Evolutionary conservation across 1,139 yeast species (phyloP), one percentile per base, ranked within the genome.

Genomic region (Kurtzmaniella natalensis): DNA sequence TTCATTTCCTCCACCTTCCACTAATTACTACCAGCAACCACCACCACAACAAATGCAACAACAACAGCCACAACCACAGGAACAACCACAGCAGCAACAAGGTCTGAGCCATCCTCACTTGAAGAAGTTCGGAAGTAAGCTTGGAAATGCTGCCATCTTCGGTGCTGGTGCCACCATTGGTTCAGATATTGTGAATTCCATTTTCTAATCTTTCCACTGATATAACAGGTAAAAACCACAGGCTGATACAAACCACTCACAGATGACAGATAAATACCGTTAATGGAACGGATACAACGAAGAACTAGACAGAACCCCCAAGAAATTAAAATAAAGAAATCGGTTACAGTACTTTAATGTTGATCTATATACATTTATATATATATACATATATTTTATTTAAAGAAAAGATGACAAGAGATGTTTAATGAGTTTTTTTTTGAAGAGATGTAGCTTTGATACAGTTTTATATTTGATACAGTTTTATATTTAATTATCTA

Each of bases 161-260:
- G 97, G 97, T 59, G 97, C 96, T 15, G 98, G 98, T 68, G 96
- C 97, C 27, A 83, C 96, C 1, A 70, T 89, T 36, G 97, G 98
- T 50, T 73, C 92, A 33, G 92, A 89, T 51, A 45, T 92, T 36
- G 87, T 92, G 42, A 82, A 89, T 61, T 77, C 88, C 30, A 88
- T 89, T 40, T 85, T 88, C 47, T 87, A 70, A 54, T 10, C 16
- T 10, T 5, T 11, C 4, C 8, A n/a, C n/a, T n/a, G n/a, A n/a
- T n/a, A n/a, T n/a, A n/a, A n/a, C n/a, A n/a, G n/a, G n/a, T n/a
- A n/a, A n/a, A n/a, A n/a, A n/a, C n/a, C n/a, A n/a, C n/a, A n/a
- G n/a, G n/a, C n/a, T n/a, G n/a, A n/a, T n/a, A n/a, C n/a, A n/a
- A n/a, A n/a, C n/a, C n/a, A n/a, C n/a, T n/a, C n/a, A n/a, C n/a